Evolutionary conservation across 768 basidiomycete genomes (phyloP), one percentile per base, ranked within the genome.

Genomic region (Steccherinum ochraceum): DNA sequence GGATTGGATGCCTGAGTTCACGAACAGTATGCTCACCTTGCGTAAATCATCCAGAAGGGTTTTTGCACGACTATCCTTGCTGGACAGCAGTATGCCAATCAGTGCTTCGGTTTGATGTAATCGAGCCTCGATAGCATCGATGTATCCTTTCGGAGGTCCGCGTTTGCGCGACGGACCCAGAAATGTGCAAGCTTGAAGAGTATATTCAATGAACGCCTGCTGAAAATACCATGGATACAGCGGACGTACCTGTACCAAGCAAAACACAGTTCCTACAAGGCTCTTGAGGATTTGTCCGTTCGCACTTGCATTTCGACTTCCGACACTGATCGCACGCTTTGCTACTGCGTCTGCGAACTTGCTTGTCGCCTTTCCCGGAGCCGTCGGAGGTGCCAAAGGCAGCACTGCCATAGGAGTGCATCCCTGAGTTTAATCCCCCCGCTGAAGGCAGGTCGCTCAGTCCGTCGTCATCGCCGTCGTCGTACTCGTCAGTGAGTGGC

Each of bases 111-210:
- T 89, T 62, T 94, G 89, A 58, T 95, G 93, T 4, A 95, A 71
- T 12, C 90, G 81, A 12, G 88, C 87, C 68, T 95, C 92, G 58
- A 95, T 92, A 24, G 91, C 91, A 61, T 94, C 91, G 62, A 95
- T 93, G 72, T 95, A 95, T 1, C 92, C 92, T 62, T 90, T 91
- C n/a, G 89, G 88, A 2, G 88, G 87, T 2, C 91, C 91, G 56
- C 91, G 84, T 63, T 87, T 87, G 58, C 85, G 79, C 12, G 86
- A 88, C 5, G 86, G 86, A 2, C 84, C 85, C 39, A 89, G 73
- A 67, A 86, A 89, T 0, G 88, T 88, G 62, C 86, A 89, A 18
- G 79, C 85, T 88, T 61, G 24, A 51, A 39, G n/a, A n/a, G 49
- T 27, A 39, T 7, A 7, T 30, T 46, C 41, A 39, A 35, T 26